Base-by-base conservation (phyloP, 108 stramenopile species). In the Pseudonitzschia multiseries region DNA sequence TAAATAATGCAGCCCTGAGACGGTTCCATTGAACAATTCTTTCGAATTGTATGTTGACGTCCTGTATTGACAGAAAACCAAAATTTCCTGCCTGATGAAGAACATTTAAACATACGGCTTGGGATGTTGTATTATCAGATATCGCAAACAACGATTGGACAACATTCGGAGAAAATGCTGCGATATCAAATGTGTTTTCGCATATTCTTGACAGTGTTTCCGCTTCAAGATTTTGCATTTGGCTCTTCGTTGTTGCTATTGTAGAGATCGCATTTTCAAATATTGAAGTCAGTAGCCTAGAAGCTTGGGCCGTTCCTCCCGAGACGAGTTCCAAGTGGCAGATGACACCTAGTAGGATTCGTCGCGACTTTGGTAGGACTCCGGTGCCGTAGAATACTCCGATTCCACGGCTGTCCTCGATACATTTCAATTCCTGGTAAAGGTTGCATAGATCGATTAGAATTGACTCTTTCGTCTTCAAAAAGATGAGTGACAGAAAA, bases 281-380 rank as follows among this genome's bases (percentile, higher is more conserved):
- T 13, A 77, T 54, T 1, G 67, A 48, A 57, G 26, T 32, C 40
- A 84, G 73, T 65, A 73, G 33, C 14, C 28, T 18, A 4, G 83
- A 74, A 36, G 77, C 73, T 18, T 61, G 70, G 5, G 73, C 61
- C 28, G 44, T 44, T 66, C 73, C 78, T 68, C 44, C 40, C 52
- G 83, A 74, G 14, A 63, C 66, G 26, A 68, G 22, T 61, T 86
- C 81, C 64, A 89, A 40, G 20, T 72, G 67, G 41, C 85, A 91
- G 43, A 92, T 78, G 2, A 81, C 72, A 27, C 79, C 73, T 0
- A 94, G 77, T 5, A 92, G 68, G 22, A 92, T 89, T 1, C 93
- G 78, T 68, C 93, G 72, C 4, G 90, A 88, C 59, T 85, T 85
- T 1, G 93, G 91, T 13, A 86, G 69, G 4, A 89, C 81, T 14